A percentile compares a stretch with the other conserved stretches of the same genome.
phyloP scores from a whole-genome alignment of 176 grass and related monocot species.

The Stipa capillata region DNA sequence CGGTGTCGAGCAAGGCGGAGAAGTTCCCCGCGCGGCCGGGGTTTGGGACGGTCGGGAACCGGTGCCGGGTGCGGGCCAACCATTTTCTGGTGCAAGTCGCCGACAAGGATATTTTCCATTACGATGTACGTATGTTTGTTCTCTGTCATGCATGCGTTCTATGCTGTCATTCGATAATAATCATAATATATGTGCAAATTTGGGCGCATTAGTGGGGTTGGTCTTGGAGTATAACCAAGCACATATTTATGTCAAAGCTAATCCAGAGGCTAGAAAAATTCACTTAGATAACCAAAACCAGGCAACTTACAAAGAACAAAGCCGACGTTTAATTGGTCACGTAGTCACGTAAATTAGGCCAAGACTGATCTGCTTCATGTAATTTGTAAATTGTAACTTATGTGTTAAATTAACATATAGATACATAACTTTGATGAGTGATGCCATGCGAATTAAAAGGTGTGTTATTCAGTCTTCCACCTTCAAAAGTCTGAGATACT shows the following conservation, averaged over 20 bases:
- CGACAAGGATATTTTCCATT: conserved; percentile 39
- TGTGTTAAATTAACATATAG: no score
- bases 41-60: conserved; percentile 18
- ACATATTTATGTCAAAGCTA: neutral
- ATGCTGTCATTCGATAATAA: no score
- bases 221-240: no score
- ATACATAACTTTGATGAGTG: no score
- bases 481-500: neutral
- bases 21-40: conserved; percentile 29
- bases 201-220: no score
- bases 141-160: neutral
- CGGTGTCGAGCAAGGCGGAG: conserved; percentile 32
- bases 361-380: no score
- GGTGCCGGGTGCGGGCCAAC: conserved; percentile 35
- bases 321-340: no score
- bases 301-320: neutral
- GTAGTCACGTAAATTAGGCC: no score
- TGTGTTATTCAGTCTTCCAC: neutral
- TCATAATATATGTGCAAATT: no score
- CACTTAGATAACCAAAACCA: neutral
- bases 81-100: conserved; percentile 49
- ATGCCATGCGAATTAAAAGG: neutral
- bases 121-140: conserved; percentile 25
- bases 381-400: no score
- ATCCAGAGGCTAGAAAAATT: neutral